Percentiles rank a stretch among this genome's conserved stretches.
phyloP scores from a whole-genome alignment of 148 eudicot species.

The Rhododendron molle region DNA sequence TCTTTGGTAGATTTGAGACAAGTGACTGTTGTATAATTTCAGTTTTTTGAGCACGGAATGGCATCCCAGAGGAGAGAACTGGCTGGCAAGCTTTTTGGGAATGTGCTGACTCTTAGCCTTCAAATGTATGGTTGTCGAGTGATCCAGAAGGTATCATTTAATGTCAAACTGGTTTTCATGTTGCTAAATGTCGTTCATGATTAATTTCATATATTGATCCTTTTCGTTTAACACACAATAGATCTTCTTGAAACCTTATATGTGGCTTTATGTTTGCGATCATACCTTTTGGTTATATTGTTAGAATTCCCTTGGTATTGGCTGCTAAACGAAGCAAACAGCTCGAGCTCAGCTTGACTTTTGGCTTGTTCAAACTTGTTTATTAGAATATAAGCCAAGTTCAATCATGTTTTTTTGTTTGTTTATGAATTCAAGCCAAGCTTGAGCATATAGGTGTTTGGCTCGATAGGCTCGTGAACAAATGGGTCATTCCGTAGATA shows the following conservation, averaged over 20 bases:
- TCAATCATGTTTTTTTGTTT: too few relatives aligned
- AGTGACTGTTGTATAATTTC: slow-evolving; percentile 2
- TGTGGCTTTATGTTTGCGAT: neutral
- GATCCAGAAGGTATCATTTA: slow-evolving; percentile 71
- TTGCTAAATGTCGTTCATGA: neutral
- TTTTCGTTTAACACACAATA: neutral
- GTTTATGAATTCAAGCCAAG: too few relatives aligned
- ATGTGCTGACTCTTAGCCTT: slow-evolving; percentile 79
- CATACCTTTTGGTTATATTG: neutral
- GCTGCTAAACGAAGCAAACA: too few relatives aligned
- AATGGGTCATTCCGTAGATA: too few relatives aligned
- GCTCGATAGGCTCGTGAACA: too few relatives aligned
- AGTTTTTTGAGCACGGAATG: slow-evolving; percentile 94
- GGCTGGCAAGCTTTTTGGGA: slow-evolving; percentile 71
- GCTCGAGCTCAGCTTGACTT: too few relatives aligned
- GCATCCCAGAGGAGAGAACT: slow-evolving; percentile 64
- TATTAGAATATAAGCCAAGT: too few relatives aligned
- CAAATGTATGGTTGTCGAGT: slow-evolving; percentile 99
- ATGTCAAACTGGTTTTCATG: neutral
- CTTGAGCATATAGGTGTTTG: too few relatives aligned
- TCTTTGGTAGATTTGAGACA: neutral
- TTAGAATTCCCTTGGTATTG: neutral
- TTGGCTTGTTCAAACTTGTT: too few relatives aligned
- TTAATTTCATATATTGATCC: neutral
- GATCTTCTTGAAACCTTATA: neutral